Percentiles rank a stretch among this genome's conserved stretches.
phyloP scores from a whole-genome alignment of 768 basidiomycete genomes.

The Galerina sulciceps region DNA sequence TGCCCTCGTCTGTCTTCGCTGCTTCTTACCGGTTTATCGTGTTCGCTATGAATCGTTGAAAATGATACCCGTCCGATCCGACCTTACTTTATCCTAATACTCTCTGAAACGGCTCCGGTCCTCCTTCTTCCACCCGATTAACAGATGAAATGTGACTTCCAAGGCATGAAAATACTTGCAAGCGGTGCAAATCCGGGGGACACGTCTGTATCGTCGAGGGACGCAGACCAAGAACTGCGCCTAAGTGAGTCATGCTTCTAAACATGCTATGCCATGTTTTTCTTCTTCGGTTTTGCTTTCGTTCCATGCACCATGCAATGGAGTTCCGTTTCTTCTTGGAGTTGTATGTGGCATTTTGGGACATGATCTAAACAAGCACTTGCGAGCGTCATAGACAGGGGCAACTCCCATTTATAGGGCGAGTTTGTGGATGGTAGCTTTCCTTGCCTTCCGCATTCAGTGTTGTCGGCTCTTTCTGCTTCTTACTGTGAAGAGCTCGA shows the following conservation, averaged over 20 bases:
- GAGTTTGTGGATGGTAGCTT: not conserved
- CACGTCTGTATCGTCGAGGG: conserved; percentile 86
- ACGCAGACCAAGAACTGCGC: conserved; percentile 74
- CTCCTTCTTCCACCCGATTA: conserved; percentile 16
- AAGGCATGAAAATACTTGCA: conserved; percentile 73
- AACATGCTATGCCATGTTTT: conserved; percentile 7
- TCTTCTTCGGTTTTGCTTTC: conserved; percentile 20
- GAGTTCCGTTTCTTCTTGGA: conserved; percentile 9
- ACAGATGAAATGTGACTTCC: conserved; percentile 90
- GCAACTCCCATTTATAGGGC: conserved; percentile 18
- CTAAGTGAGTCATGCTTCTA: conserved; percentile 66
- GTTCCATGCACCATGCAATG: conserved; percentile 19
- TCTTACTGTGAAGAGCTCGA: not conserved
- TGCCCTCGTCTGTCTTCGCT: not conserved
- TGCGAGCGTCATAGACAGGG: conserved; percentile 11
- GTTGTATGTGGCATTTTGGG: conserved; percentile 3
- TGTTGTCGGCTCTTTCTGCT: not conserved
- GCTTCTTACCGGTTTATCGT: not conserved
- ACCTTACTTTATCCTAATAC: not conserved
- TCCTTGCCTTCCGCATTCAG: conserved; percentile 2
- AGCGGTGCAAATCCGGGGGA: conserved; percentile 71
- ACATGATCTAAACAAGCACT: conserved; percentile 1
- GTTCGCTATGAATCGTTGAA: conserved; percentile 5
- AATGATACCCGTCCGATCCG: conserved; percentile 5
- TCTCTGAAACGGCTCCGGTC: conserved; percentile 6